Percentiles rank a stretch among this genome's conserved stretches.
Conservation (phyloP, 139 green algal species). For the Ulvella scutata region DNA sequence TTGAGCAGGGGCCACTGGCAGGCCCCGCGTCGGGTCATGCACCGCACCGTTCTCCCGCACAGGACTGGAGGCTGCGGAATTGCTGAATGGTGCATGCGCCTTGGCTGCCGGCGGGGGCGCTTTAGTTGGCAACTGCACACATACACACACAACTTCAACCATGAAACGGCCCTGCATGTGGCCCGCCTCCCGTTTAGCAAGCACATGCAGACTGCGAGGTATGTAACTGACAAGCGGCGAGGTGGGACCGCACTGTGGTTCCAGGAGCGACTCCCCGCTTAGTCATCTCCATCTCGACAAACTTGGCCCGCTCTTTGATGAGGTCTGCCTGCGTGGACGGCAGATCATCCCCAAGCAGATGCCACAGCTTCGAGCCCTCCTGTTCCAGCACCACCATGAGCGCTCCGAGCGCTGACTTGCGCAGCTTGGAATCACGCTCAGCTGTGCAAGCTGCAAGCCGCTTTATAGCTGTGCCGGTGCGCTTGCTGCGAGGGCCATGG, state of each 20-base stretch:
- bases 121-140: too few species aligned
- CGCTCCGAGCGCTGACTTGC: conserved; percentile 47
- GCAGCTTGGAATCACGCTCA: conserved; percentile 68
- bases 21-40: too few species aligned
- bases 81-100: too few species aligned
- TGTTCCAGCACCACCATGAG: conserved; percentile 62
- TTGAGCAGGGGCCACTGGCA: too few species aligned
- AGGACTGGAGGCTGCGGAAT: too few species aligned
- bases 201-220: too few species aligned
- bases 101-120: too few species aligned
- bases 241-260: conserved; percentile 10
- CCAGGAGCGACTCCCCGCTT: conserved; percentile 26
- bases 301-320: conserved; percentile 71
- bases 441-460: conserved; percentile 17
- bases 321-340: conserved; percentile 47
- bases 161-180: too few species aligned
- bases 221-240: neutral
- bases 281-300: conserved; percentile 32
- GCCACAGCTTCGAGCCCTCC: conserved; percentile 55
- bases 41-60: too few species aligned
- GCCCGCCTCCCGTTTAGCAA: too few species aligned
- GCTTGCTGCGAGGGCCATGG: neutral
- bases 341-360: conserved; percentile 47
- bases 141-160: too few species aligned
- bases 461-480: neutral